A percentile compares a stretch with the other conserved stretches of the same genome.
These are phyloP conservation scores for Candida montana DNA, from an alignment of 805 yeast species.

Conservation along the genomic window DNA sequence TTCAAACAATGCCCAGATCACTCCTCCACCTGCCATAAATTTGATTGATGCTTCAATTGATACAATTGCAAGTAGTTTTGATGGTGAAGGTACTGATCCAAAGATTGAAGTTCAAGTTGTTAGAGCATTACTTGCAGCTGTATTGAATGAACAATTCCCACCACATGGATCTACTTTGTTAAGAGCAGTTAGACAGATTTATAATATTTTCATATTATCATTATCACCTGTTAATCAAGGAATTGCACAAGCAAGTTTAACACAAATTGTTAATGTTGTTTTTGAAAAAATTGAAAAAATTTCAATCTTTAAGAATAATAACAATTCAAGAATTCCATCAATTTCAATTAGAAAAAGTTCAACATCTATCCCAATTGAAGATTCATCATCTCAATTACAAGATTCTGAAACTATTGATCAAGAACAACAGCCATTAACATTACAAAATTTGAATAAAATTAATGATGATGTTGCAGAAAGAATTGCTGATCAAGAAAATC, in stretches of 20 bases:
- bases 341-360: conserved; percentile 13
- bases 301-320: conserved; percentile 9
- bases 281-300: conserved; percentile 63
- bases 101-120: conserved; percentile 88
- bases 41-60: conserved; percentile 79
- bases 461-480: conserved; percentile 53
- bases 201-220: conserved; percentile 85
- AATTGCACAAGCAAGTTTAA: conserved; percentile 90
- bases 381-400: conserved; percentile 1
- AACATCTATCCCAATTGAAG: conserved; percentile 10
- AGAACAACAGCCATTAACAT: conserved; percentile 42
- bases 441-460: conserved; percentile 53
- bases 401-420: conserved; percentile 19
- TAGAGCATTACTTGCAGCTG: conserved; percentile 85
- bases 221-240: conserved; percentile 80
- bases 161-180: conserved; percentile 87
- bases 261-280: conserved; percentile 82
- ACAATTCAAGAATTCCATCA: conserved; percentile 5
- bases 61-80: conserved; percentile 78
- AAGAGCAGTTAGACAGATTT: conserved; percentile 89
- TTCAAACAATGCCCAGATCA: conserved; percentile 10
- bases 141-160: conserved; percentile 71
- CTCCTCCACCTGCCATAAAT: conserved; percentile 49
- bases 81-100: conserved; percentile 89
- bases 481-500: conserved; percentile 41